Conservation (phyloP, 2,329 filamentous ascomycete genomes). For the Fusarium veterinarium region DNA sequence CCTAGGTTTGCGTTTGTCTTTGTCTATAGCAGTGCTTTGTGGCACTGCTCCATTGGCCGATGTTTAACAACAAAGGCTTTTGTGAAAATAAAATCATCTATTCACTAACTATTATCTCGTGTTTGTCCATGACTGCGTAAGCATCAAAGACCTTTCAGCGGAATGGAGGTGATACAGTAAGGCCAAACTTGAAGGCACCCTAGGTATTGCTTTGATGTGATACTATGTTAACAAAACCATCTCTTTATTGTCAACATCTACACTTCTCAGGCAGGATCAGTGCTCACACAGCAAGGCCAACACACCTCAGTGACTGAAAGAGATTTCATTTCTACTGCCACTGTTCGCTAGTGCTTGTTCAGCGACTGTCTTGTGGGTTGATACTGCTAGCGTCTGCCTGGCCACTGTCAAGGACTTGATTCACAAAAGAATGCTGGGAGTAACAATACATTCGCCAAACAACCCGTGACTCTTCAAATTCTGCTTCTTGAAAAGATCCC, state of each 20-base stretch:
- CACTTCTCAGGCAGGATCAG: neutral
- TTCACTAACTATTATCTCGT: neutral
- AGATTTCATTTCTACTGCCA: neutral
- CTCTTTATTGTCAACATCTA: neutral
- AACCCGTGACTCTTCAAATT: neutral
- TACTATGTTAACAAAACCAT: neutral
- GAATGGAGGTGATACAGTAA: neutral
- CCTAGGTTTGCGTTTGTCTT: conserved; percentile 34
- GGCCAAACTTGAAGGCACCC: neutral
- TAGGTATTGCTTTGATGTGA: neutral
- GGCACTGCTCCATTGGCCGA: conserved; percentile 12
- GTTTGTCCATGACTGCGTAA: neutral
- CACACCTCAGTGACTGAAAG: neutral
- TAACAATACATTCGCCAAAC: neutral
- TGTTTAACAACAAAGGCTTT: conserved; percentile 21
- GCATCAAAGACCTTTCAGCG: neutral
- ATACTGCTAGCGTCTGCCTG: neutral
- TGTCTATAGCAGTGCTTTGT: conserved; percentile 9
- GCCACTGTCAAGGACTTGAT: neutral
- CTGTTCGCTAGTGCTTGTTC: neutral
- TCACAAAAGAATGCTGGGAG: conserved; percentile 3
- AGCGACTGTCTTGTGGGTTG: neutral
- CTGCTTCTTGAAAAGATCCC: neutral
- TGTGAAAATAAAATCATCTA: neutral
- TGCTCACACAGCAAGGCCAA: neutral